Evolutionary conservation across 1,139 yeast species (phyloP).

Genomic region (Kodamaea sp.): DNA sequence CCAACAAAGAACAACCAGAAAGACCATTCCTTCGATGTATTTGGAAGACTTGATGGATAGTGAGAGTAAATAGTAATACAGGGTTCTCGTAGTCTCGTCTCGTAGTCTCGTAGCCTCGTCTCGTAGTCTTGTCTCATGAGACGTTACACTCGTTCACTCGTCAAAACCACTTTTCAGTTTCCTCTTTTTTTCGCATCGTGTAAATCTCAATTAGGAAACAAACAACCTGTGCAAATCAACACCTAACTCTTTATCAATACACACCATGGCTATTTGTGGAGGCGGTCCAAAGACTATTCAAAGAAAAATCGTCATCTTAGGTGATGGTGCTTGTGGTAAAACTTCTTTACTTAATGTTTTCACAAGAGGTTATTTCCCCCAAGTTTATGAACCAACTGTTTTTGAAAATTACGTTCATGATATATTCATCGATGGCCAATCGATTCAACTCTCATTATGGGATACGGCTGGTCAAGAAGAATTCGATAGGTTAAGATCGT

Average conservation of each 20-base stretch:
- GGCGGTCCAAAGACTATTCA: conserved; percentile 42
- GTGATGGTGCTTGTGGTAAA: conserved; percentile 85
- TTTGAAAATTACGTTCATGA: conserved; percentile 98
- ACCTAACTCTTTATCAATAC: background rate
- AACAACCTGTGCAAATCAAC: conserved; percentile 1
- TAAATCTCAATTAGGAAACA: conserved; percentile 4
- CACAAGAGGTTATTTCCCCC: conserved; percentile 97
- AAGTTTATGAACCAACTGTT: conserved; percentile 96
- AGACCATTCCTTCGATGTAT: conserved; percentile 53
- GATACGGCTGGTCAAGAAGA: conserved; percentile 99
- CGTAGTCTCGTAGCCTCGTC: background rate
- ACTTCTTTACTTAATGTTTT: conserved; percentile 92
- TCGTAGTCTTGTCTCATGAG: too few relatives aligned
- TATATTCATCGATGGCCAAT: conserved; percentile 91
- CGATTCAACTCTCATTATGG: conserved; percentile 91
- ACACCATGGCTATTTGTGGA: conserved; percentile 21
- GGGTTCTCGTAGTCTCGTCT: too few relatives aligned
- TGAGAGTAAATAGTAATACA: background rate
- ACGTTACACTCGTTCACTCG: too few relatives aligned
- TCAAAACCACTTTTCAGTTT: too few relatives aligned
- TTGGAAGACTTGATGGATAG: conserved; percentile 53
- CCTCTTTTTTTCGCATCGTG: background rate
- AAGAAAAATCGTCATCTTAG: conserved; percentile 91
- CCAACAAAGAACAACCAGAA: conserved; percentile 18
- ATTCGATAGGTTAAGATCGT: conserved; percentile 85